These are phyloP conservation scores for Talaromyces albobiverticillius DNA, from an alignment of 2,329 filamentous ascomycete species.

Conservation along the genomic window DNA sequence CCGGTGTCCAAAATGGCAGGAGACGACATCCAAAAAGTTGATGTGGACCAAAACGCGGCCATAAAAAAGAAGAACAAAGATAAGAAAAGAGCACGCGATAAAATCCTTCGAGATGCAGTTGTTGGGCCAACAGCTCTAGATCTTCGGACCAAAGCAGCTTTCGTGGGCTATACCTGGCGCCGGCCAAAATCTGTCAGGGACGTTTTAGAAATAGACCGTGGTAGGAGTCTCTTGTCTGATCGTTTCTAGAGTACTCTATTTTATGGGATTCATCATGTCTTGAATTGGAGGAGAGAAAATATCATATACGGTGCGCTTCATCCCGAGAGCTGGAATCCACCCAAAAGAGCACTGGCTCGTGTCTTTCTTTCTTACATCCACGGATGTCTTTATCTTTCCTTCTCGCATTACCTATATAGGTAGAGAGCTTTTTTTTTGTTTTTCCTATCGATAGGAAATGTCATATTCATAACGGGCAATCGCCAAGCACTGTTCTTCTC, in stretches of 20 bases:
- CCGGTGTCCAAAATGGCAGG: not conserved
- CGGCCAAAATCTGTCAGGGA: constrained; percentile 37
- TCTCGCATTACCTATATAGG: not conserved
- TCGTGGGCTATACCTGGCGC: constrained; percentile 85
- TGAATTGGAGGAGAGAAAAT: not conserved
- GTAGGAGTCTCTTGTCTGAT: constrained; percentile 21
- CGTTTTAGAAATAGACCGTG: constrained; percentile 33
- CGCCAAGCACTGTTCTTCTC: no score
- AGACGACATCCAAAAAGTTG: constrained; percentile 5
- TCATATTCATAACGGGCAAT: not conserved
- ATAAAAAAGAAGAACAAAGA: constrained; percentile 58
- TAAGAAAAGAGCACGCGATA: constrained; percentile 78
- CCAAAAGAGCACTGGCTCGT: no score
- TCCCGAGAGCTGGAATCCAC: not conserved
- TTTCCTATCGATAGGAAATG: not conserved
- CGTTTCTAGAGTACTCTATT: not conserved
- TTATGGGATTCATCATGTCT: no score
- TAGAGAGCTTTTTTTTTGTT: not conserved
- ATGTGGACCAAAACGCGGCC: constrained; percentile 38
- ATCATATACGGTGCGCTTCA: not conserved
- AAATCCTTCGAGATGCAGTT: constrained; percentile 70
- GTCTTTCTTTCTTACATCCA: no score
- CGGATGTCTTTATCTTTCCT: no score
- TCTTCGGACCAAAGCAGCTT: constrained; percentile 76
- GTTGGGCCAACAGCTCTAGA: constrained; percentile 69